Base-by-base conservation (phyloP, 2,329 filamentous ascomycete species). In the Fusarium stilboides region DNA sequence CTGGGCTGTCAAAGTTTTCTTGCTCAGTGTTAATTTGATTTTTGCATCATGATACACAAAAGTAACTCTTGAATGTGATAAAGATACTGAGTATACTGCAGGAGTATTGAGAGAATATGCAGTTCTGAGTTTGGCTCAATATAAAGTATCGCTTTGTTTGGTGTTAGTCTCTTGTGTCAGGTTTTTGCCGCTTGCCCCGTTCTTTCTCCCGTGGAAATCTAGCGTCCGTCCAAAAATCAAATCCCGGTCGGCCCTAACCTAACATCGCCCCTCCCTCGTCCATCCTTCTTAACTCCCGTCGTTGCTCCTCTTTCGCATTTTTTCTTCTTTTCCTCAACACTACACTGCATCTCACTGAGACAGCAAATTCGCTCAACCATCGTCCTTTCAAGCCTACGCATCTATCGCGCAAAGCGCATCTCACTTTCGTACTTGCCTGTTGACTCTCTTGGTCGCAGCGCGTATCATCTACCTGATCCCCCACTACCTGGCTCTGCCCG, bases 371-470 rank as follows among this genome's bases (percentile, higher is more conserved):
- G 57, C 63, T 57, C 54, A 60, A 51, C 60, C 67, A 65, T 62
- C 53, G 50, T 60, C 57, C 59, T 45, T 62, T 58, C 46, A 59
- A 42, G 36, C 36, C 37, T 42, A 34, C 37, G 22, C 33, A 49
- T 55, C 26, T 62, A 51, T 63, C 65, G 68, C 69, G 70, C 61
- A 57, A 51, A 68, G 72, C 70, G 72, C 67, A 73, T 51, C 36
- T 59, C 55, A 24, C 42, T 62, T 39, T 57, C 37, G 39, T 33
- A 65, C 52, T 68, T 68, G 69, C 69, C 72, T 75, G 71, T 58
- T 72, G 74, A 74, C 74, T 75, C 46, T 50, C 43, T 61, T 55
- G 64, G 74, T 75, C 74, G 73, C 74, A 75, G 74, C 69, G 72
- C 74, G 63, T 44, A 58, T 71, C 47, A 54, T 66, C 57, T 58